A percentile compares a stretch with the other conserved stretches of the same genome.
phyloP scores from a whole-genome alignment of 1,284 basidiomycete genomes.

The Fereydounia khargensis region DNA sequence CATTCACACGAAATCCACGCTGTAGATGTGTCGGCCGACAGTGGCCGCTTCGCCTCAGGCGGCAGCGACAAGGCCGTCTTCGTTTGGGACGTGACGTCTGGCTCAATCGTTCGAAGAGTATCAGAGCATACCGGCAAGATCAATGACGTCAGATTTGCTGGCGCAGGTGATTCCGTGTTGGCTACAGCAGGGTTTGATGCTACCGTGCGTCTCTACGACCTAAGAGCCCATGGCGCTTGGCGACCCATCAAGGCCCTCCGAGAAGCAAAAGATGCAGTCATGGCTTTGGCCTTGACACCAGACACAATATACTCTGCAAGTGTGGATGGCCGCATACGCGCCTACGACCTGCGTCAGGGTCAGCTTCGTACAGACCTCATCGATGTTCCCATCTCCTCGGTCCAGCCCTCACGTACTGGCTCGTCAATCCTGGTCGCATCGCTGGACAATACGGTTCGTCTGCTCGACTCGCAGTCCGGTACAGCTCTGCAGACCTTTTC shows the following conservation, averaged over 20 bases:
- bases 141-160: conserved; percentile 75
- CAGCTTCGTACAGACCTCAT: conserved; percentile 82
- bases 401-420: conserved; percentile 69
- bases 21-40: conserved; percentile 81
- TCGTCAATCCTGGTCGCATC: conserved; percentile 77
- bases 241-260: conserved; percentile 82
- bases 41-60: conserved; percentile 85
- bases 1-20: conserved; percentile 94
- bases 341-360: conserved; percentile 90
- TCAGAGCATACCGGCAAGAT: conserved; percentile 86
- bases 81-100: conserved; percentile 90
- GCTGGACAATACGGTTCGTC: conserved; percentile 77
- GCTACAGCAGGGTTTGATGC: conserved; percentile 42
- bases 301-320: conserved; percentile 72
- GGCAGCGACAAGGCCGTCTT: conserved; percentile 90
- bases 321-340: conserved; percentile 84
- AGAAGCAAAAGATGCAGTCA: conserved; percentile 82
- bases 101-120: conserved; percentile 75
- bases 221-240: conserved; percentile 63
- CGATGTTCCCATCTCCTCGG: conserved; percentile 70
- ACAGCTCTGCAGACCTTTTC: conserved; percentile 80
- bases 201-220: conserved; percentile 46
- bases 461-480: conserved; percentile 81
- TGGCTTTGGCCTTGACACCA: conserved; percentile 61
- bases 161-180: conserved; percentile 29